phyloP scores from a whole-genome alignment of 2,329 filamentous ascomycete species.

The Lachnum nothofagi region DNA sequence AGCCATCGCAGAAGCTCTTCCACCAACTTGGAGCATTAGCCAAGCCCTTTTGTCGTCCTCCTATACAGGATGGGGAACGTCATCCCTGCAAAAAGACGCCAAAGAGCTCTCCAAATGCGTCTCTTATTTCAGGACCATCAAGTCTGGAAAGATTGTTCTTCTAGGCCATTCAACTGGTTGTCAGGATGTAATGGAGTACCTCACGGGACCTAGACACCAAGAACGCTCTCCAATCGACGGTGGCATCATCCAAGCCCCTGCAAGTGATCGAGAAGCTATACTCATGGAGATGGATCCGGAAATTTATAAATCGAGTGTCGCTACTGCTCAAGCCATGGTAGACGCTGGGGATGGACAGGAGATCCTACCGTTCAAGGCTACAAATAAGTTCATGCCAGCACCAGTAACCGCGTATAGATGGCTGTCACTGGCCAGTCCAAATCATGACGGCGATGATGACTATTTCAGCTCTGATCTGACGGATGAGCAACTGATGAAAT shows the following conservation, averaged over 20 bases:
- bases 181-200: constrained; percentile 63
- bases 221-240: constrained; percentile 49
- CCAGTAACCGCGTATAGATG: constrained; percentile 55
- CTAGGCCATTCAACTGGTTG: constrained; percentile 68
- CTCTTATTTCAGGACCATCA: constrained; percentile 40
- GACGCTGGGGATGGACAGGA: constrained; percentile 40
- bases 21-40: constrained; percentile 41
- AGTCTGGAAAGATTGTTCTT: constrained; percentile 52
- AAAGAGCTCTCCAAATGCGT: constrained; percentile 45
- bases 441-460: constrained; percentile 57
- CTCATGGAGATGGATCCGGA: constrained; percentile 35
- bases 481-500: constrained; percentile 45
- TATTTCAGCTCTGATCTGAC: constrained; percentile 61
- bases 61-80: constrained; percentile 38
- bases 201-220: constrained; percentile 34
- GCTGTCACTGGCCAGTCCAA: constrained; percentile 52
- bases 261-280: constrained; percentile 57
- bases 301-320: constrained; percentile 32
- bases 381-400: constrained; percentile 31
- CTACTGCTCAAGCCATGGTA: constrained; percentile 40
- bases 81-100: constrained; percentile 43
- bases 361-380: constrained; percentile 36
- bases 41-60: constrained; percentile 43
- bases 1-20: constrained; percentile 33
- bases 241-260: constrained; percentile 60